Evolutionary conservation across 78 protist genomes (phyloP), one percentile per base, ranked within the genome.

Genomic region (Corallochytrium limacisporum): DNA sequence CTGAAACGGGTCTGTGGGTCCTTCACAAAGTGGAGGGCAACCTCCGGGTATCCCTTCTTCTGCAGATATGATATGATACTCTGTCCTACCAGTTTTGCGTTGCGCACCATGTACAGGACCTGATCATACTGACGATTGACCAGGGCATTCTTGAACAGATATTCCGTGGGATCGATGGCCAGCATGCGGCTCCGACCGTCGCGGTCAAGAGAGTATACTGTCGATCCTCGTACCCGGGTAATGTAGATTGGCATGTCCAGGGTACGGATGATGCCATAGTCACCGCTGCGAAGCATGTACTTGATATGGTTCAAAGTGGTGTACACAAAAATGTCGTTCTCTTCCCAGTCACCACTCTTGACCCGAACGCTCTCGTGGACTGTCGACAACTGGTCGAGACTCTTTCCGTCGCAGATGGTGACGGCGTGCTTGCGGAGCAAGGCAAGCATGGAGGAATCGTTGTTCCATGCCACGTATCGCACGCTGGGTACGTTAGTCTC

Each of bases 281-380:
- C 97, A 29, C 94, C 97, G 57, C 62, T 81, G 43, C 62, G 83
- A 24, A 94, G 74, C 40, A 72, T 57, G 68, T 85, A 91, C 74
- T 95, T 95, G 69, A 95, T 59, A 79, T 95, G 99, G 65, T 77
- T 93, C 42, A 76, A 68, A 16, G 99, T 95, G 26, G 91, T 72
- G 85, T 92, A 95, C 42, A 95, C 50, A 36, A 92, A 85, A 4
- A 81, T 82, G 48, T 82, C 85, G 32, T 54, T 29, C 20, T 87
- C 94, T 44, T 90, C 94, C 93, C 96, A 92, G 22, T 67, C 91
- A 42, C 91, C 98, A 44, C 72, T 35, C 82, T 94, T 94, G 73
- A 91, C 79, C 6, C 83, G 75, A 7, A 77, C 60, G 43, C 75
- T 74, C 85, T 94, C 98, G 60, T 78, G 80, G 9, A 91, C 63